Conservation (phyloP, 176 grass and related monocot species). For the Phoenix roebelenii region DNA sequence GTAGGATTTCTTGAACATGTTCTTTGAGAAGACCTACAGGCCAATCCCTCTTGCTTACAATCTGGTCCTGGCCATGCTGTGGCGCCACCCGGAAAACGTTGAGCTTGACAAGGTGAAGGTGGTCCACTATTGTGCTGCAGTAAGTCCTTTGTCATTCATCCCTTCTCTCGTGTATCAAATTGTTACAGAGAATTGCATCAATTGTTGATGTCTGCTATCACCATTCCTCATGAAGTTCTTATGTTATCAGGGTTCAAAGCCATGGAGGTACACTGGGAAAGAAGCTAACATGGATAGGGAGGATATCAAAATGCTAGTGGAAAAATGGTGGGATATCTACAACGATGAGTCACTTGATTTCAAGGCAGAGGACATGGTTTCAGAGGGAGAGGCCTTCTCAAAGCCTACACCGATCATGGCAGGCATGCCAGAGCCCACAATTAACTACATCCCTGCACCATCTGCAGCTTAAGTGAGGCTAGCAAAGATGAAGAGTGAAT, state of each 20-base stretch:
- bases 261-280: slow-evolving; percentile 7
- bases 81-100: slow-evolving; percentile 10
- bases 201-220: no score
- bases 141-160: background rate
- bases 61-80: slow-evolving; percentile 9
- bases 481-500: background rate
- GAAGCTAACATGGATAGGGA: slow-evolving; percentile 7
- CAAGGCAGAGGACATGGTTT: background rate
- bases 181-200: no score
- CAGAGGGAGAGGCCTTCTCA: background rate
- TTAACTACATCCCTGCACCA: background rate
- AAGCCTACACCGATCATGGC: background rate
- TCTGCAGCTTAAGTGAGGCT: background rate
- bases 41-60: slow-evolving; percentile 1
- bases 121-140: slow-evolving; percentile 10
- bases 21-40: slow-evolving; percentile 7
- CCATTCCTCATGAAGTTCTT: background rate
- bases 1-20: slow-evolving; percentile 13
- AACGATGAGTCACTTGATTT: background rate
- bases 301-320: slow-evolving; percentile 1
- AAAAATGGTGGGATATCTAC: slow-evolving; percentile 11
- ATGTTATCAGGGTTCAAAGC: background rate
- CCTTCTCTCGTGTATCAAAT: no score
- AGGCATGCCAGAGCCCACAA: background rate
- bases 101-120: background rate